These are phyloP conservation scores for Sequoia sempervirens DNA, from an alignment of 75 land plant species.

Conservation along the genomic window DNA sequence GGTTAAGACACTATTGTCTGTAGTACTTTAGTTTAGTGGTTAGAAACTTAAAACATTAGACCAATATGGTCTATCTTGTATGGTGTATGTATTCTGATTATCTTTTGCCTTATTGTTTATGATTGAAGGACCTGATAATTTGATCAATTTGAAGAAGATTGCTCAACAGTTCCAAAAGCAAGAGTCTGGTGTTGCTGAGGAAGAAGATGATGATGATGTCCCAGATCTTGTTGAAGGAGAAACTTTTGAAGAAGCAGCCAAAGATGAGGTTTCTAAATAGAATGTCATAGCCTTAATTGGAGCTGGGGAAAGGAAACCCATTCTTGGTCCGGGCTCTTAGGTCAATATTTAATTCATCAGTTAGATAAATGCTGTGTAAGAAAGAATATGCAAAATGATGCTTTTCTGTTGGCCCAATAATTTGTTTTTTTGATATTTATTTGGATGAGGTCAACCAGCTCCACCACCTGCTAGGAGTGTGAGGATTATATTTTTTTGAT, in stretches of 20 bases:
- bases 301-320: not conserved
- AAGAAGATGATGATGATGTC: slow-evolving; percentile 49
- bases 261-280: slow-evolving; percentile 17
- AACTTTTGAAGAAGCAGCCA: slow-evolving; percentile 48
- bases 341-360: not conserved
- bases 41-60: too few relatives aligned
- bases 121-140: slow-evolving; percentile 37
- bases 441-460: not conserved
- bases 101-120: not conserved
- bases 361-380: not conserved
- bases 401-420: not conserved
- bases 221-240: slow-evolving; percentile 49
- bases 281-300: not conserved
- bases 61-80: not conserved
- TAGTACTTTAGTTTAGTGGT: not conserved
- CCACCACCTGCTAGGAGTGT: not conserved
- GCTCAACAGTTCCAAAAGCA: slow-evolving; percentile 46
- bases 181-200: slow-evolving; percentile 13
- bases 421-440: not conserved
- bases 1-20: not conserved
- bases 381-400: not conserved
- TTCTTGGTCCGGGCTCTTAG: not conserved
- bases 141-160: slow-evolving; percentile 41
- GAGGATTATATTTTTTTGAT: not conserved
- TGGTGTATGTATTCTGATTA: not conserved